Evolutionary conservation across 169 alveolate genomes (phyloP).

Genomic region (Plasmodium chabaudi): DNA sequence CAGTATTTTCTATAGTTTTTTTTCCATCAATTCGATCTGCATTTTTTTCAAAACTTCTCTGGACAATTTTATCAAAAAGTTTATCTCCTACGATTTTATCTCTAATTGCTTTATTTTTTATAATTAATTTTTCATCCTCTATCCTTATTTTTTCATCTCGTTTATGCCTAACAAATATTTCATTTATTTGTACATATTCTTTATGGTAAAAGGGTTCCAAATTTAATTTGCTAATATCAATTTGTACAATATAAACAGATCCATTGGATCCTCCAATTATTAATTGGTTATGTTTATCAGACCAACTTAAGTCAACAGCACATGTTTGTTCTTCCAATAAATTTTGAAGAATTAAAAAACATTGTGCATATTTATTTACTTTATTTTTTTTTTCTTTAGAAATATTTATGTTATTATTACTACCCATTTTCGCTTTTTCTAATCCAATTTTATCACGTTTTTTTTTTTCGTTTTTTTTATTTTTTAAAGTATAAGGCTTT

Average conservation of each 20-base stretch:
- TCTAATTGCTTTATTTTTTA: slow-evolving; percentile 3
- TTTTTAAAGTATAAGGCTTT: not conserved
- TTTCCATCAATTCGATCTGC: not conserved
- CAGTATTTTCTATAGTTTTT: slow-evolving; percentile 5
- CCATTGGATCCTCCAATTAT: slow-evolving; percentile 74
- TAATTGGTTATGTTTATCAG: slow-evolving; percentile 34
- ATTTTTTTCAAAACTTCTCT: not conserved
- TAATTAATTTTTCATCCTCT: not conserved
- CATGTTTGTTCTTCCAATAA: slow-evolving; percentile 71
- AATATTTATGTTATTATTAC: not conserved
- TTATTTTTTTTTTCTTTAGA: slow-evolving; percentile 19
- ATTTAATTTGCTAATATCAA: slow-evolving; percentile 8
- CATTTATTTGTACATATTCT: slow-evolving; percentile 17
- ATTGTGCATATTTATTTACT: slow-evolving; percentile 59
- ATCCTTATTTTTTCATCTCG: not conserved
- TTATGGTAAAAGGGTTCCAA: slow-evolving; percentile 42
- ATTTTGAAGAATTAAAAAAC: slow-evolving; percentile 58
- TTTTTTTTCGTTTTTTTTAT: not conserved
- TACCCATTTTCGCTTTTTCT: not conserved
- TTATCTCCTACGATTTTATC: slow-evolving; percentile 7
- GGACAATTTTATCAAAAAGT: not conserved
- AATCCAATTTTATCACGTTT: not conserved
- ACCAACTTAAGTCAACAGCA: slow-evolving; percentile 70
- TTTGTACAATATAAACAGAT: slow-evolving; percentile 55
- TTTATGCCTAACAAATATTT: not conserved